A percentile compares a stretch with the other conserved stretches of the same genome.
These are phyloP conservation scores for Xylaria curta DNA, from an alignment of 495 filamentous ascomycete genomes.

Conservation along the genomic window DNA sequence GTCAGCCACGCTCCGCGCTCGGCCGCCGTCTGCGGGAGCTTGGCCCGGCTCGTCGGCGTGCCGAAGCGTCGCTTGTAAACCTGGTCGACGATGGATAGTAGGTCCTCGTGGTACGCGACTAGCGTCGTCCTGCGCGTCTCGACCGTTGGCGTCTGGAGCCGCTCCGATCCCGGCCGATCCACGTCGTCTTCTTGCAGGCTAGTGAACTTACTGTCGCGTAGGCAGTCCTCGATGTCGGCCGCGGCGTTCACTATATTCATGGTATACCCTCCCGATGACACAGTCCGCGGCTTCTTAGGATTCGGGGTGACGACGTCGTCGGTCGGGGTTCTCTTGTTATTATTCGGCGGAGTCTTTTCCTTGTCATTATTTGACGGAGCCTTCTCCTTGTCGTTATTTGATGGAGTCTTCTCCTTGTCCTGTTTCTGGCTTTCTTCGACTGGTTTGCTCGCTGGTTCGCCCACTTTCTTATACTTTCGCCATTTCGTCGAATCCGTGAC, in stretches of 20 bases:
- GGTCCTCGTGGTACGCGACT: conserved; percentile 8
- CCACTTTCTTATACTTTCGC: neutral
- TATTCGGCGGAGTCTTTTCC: neutral
- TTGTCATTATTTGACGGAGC: too few relatives aligned
- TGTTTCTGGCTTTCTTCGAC: neutral
- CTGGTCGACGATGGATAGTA: neutral
- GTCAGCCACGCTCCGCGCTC: conserved; percentile 8
- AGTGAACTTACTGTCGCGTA: conserved; percentile 14
- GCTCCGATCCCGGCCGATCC: neutral
- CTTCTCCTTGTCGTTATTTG: conserved; percentile 4
- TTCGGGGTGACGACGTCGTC: neutral
- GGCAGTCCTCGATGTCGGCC: conserved; percentile 28
- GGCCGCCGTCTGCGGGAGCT: conserved; percentile 12
- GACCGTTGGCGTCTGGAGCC: conserved; percentile 27
- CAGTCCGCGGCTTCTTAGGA: conserved; percentile 1
- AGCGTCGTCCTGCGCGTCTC: conserved; percentile 19
- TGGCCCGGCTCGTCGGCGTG: neutral
- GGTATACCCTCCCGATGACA: neutral
- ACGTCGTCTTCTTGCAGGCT: neutral
- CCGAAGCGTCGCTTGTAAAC: conserved; percentile 11
- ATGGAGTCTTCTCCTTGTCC: neutral
- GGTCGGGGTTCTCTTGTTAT: conserved; percentile 8
- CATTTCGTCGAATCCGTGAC: too few relatives aligned
- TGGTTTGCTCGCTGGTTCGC: neutral
- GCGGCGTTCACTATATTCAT: conserved; percentile 24